phyloP scores from a whole-genome alignment of 192 early-diverging fungal species.

The Rhizophagus prolifer region DNA sequence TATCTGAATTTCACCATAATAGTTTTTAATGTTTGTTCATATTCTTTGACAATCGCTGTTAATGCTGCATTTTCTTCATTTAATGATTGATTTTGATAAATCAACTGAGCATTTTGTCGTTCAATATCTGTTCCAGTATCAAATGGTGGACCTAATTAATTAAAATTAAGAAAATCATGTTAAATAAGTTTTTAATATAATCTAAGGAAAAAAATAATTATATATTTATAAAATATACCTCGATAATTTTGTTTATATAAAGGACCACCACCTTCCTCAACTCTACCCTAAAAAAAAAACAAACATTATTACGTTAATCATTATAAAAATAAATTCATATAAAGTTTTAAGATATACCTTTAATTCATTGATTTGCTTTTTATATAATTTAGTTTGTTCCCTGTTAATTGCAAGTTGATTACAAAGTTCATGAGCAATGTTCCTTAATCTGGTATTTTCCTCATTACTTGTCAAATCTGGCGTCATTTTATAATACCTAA shows the following conservation, averaged over 20 bases:
- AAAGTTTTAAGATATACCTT: neutral
- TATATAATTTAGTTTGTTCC: neutral
- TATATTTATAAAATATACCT: conserved; percentile 13
- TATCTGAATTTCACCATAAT: conserved; percentile 28
- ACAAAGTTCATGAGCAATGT: conserved; percentile 11
- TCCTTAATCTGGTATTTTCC: neutral
- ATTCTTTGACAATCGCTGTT: conserved; percentile 27
- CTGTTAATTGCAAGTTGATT: conserved; percentile 16
- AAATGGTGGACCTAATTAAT: conserved; percentile 8
- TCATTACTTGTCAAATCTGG: conserved; percentile 14
- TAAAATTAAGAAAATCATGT: neutral
- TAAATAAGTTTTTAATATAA: neutral
- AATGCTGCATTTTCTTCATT: conserved; percentile 25
- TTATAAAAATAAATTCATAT: too few species aligned
- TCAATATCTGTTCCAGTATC: conserved; percentile 23
- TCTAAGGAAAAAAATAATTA: neutral
- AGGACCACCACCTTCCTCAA: neutral
- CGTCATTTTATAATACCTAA: neutral
- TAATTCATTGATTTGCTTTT: conserved; percentile 1
- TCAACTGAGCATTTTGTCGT: conserved; percentile 17
- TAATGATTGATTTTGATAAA: conserved; percentile 21
- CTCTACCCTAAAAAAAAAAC: neutral
- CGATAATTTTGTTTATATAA: conserved; percentile 4
- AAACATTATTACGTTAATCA: neutral
- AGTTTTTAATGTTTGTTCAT: conserved; percentile 19